Evolutionary conservation across 371 early-diverging fungal species (phyloP).

Genomic region (Catenaria anguillulae): DNA sequence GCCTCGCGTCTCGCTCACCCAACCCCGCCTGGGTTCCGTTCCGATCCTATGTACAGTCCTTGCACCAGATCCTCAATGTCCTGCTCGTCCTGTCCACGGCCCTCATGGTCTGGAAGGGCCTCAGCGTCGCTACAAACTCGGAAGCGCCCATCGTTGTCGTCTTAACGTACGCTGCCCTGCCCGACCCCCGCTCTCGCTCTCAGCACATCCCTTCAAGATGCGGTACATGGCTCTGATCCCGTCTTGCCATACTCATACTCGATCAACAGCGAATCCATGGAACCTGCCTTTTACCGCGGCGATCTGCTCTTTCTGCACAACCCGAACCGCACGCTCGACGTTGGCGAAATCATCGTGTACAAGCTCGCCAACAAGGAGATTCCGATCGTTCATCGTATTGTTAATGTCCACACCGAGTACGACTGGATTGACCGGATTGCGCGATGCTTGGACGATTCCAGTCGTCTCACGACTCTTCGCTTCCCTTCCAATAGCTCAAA

Average conservation of each 20-base stretch:
- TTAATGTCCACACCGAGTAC: conserved; percentile 76
- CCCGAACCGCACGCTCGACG: conserved; percentile 48
- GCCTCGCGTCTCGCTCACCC: too few relatives aligned
- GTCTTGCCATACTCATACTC: too few relatives aligned
- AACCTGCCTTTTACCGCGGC: conserved; percentile 94
- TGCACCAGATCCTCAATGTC: conserved; percentile 14
- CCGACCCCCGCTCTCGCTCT: too few relatives aligned
- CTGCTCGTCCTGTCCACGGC: conserved; percentile 73
- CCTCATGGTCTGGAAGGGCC: conserved; percentile 93
- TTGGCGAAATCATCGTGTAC: conserved; percentile 95
- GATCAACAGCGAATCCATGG: conserved; percentile 97
- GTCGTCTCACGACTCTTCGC: too few relatives aligned
- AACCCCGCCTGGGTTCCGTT: too few relatives aligned
- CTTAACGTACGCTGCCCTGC: too few relatives aligned
- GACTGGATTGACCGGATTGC: too few relatives aligned
- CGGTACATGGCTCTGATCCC: too few relatives aligned
- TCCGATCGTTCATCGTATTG: conserved; percentile 96
- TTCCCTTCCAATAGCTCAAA: too few relatives aligned
- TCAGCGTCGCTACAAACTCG: conserved; percentile 74
- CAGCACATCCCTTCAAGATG: too few relatives aligned
- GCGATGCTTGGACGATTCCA: too few relatives aligned
- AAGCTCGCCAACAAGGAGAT: conserved; percentile 80
- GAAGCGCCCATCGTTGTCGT: conserved; percentile 99
- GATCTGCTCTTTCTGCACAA: conserved; percentile 86
- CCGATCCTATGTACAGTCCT: too few relatives aligned